Evolutionary conservation across 306 rosid species (phyloP), one percentile per base, ranked within the genome.

Genomic region (Sicyos baderoa): DNA sequence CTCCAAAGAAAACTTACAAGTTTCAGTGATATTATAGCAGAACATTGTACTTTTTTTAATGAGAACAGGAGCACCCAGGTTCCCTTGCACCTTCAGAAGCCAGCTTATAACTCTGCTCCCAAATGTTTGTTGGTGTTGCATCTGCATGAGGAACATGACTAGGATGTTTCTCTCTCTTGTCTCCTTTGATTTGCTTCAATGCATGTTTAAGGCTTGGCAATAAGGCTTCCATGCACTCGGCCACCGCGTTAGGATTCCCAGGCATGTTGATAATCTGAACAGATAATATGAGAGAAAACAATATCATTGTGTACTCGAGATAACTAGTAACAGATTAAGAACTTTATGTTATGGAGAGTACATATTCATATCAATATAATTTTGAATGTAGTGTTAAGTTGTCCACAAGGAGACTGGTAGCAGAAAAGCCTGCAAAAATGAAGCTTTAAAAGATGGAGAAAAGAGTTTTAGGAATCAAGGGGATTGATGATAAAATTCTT

Each of bases 201-300:
- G 89, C 98, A 72, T 89, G 98, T 70, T 87, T 92, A 67, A 92
- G 98, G 74, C 87, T 87, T 0, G 96, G 98, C 78, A 92, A 76
- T 72, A 92, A 83, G 18, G 98, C 89, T 62, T 83, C 96, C 95
- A 89, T 79, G 73, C 98, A 92, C 82, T 92, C 98, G 0, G 88
- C 89, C 75, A 81, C 98, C 9, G 96, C 98, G 72, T 92, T 89
- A 6, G 98, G 96, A 78, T 89, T 92, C 76, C 98, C 96, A 23
- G 96, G 98, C 95, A 92, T 92, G 88, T 92, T 89, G 77, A 92
- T 86, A 63, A 90, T 90, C 96, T 90, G 84, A 63, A 77, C 50
- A 70, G 7, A 50, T 15, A 9, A 61, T 17, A 60, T 66, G 64
- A 73, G 21, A 6, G 50, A 56, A 72, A 47, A 35, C 15, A 0